phyloP scores from a whole-genome alignment of 768 basidiomycete genomes.

The Amanita pseudoporphyria region DNA sequence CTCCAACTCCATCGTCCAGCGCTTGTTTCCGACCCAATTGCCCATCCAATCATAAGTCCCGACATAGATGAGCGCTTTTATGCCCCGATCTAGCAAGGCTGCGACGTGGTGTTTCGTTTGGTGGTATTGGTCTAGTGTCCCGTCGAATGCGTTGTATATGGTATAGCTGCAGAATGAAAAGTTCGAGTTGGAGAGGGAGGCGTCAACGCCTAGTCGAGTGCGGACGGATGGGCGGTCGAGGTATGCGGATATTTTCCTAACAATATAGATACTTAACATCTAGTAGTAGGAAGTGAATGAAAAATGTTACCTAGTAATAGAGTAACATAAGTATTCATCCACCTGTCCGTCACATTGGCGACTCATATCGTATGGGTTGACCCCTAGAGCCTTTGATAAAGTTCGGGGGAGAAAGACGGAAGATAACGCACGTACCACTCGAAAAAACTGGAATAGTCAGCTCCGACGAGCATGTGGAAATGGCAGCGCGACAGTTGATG shows the following conservation, averaged over 20 bases:
- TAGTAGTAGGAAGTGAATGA: background rate
- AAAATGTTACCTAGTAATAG: slow-evolving; percentile 28
- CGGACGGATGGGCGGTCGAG: slow-evolving; percentile 52
- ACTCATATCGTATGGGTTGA: slow-evolving; percentile 65
- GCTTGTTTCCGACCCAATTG: slow-evolving; percentile 67
- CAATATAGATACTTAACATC: background rate
- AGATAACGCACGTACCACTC: slow-evolving; percentile 23
- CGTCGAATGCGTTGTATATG: slow-evolving; percentile 40
- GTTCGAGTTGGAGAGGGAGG: slow-evolving; percentile 22
- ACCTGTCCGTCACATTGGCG: slow-evolving; percentile 44
- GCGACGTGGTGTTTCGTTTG: slow-evolving; percentile 49
- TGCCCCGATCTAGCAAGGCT: slow-evolving; percentile 59
- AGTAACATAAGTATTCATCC: slow-evolving; percentile 46
- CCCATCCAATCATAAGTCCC: slow-evolving; percentile 70
- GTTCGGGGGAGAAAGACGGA: no score
- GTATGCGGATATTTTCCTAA: slow-evolving; percentile 48
- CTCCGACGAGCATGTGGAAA: slow-evolving; percentile 46
- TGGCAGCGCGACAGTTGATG: slow-evolving; percentile 55
- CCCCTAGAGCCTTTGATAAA: slow-evolving; percentile 16
- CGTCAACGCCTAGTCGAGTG: slow-evolving; percentile 51
- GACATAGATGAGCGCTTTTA: slow-evolving; percentile 62
- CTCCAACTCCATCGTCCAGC: slow-evolving; percentile 59
- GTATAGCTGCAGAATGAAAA: slow-evolving; percentile 23
- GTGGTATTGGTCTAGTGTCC: slow-evolving; percentile 31
- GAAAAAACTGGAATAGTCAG: slow-evolving; percentile 33